Conservation (phyloP, 208 protist genomes). For the Leishmania major region DNA sequence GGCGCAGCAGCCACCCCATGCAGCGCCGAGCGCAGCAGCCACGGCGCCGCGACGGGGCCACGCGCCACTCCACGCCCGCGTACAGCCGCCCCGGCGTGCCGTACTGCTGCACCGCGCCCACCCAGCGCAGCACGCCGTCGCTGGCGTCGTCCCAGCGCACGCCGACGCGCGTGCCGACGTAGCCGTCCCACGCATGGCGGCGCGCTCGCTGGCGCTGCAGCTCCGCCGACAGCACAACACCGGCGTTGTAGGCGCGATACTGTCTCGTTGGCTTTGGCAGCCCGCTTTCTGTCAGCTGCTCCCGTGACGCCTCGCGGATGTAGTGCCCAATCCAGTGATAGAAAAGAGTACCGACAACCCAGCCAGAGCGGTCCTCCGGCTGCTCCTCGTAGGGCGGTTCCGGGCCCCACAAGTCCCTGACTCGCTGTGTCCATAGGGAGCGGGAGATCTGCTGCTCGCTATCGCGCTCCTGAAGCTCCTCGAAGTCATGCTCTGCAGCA, state of each 20-base stretch:
- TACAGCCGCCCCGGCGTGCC: constrained; percentile 36
- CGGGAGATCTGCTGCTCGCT: constrained; percentile 12
- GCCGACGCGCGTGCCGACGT: constrained; percentile 30
- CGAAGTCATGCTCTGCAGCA: constrained; percentile 10
- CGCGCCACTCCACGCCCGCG: constrained; percentile 60
- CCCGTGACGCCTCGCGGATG: constrained; percentile 5
- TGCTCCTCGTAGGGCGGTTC: constrained; percentile 31
- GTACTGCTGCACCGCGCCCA: constrained; percentile 53
- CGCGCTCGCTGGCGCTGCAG: constrained; percentile 33
- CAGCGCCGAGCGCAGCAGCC: background rate
- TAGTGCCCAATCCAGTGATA: background rate
- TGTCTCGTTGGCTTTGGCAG: background rate
- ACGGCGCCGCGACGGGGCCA: constrained; percentile 26
- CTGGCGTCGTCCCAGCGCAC: constrained; percentile 25
- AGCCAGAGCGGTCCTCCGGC: constrained; percentile 31
- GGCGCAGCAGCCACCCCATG: background rate
- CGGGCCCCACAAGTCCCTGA: constrained; percentile 32
- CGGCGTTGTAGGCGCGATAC: constrained; percentile 31
- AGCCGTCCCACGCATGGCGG: constrained; percentile 44
- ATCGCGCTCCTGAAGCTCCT: constrained; percentile 12
- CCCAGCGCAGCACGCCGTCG: constrained; percentile 49
- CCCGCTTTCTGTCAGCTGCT: constrained; percentile 18
- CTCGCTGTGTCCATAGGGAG: constrained; percentile 15
- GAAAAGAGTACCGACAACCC: constrained; percentile 27
- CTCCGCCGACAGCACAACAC: constrained; percentile 18